Base-by-base conservation (phyloP, 192 early-diverging fungal genomes). In the Allomyces arbusculus region DNA sequence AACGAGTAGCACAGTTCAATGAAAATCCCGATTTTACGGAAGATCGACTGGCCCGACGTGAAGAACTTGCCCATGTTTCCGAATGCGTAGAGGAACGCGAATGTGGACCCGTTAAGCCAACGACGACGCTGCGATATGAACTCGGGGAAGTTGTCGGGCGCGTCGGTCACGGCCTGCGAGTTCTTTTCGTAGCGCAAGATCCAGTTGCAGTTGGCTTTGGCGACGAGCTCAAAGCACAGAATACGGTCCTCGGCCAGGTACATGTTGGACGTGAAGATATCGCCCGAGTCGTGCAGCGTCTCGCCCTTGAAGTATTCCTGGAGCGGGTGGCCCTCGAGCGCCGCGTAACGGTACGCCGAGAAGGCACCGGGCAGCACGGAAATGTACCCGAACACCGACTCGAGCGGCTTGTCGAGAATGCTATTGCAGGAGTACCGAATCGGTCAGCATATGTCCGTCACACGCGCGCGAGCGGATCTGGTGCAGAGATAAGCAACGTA, bases 31-130 rank as follows among this genome's bases (percentile, higher is more conserved):
- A 87, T 24, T 66, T 91, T 90, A 44, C 89, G 83, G 58, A 79
- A 71, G 28, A 83, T 70, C 64, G 76, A 79, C 72, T 96, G 93
- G 61, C 83, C 83, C 9, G 86, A 85, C 61, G 81, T 73, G 75
- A 87, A 88, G 71, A 96, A 86, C 65, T 81, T 78, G 71, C 77
- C 79, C 76, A 81, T 91, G 74, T 94, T 82, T 11, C 76, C 78
- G 61, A 89, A 72, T 20, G 91, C 88, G 77, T 94, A 91, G 63
- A 96, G 81, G 33, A 84, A 83, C 4, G 94, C 94, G 76, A 96
- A 96, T 80, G 91, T 91, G 9, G 89, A 90, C 55, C 94, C 94
- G 75, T 95, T 95, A 66, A 89, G 84, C 95, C 95, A 98, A 75
- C 95, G 86, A 63, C 95, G 84, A 69, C 95, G 84, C 79, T 98